Evolutionary conservation across 352 stramenopile genomes (phyloP).

Genomic region (Phytophthora tubulina): DNA sequence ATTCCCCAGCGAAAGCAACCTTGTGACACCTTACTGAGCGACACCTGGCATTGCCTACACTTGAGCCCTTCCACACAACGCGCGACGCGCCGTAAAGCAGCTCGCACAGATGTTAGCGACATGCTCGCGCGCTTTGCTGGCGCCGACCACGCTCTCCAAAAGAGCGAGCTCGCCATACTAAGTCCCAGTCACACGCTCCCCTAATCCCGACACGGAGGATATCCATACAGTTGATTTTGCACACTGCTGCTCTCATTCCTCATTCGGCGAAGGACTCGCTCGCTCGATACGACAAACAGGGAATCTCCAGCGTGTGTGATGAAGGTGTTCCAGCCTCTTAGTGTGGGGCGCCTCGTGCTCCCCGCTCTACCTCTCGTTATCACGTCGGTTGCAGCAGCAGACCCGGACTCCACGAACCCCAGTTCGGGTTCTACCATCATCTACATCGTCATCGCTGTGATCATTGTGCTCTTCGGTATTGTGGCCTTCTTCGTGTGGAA

Average conservation of each 20-base stretch:
- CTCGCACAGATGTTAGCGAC: slow-evolving; percentile 30
- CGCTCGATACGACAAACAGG: slow-evolving; percentile 1
- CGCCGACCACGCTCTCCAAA: slow-evolving; percentile 6
- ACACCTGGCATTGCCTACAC: slow-evolving; percentile 6
- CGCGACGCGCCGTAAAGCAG: slow-evolving; percentile 29
- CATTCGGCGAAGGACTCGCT: slow-evolving; percentile 21
- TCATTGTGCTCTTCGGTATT: slow-evolving; percentile 60
- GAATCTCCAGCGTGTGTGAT: slow-evolving; percentile 18
- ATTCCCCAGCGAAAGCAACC: neutral
- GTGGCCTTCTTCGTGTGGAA: slow-evolving; percentile 64
- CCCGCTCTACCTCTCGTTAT: slow-evolving; percentile 23
- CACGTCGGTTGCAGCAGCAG: slow-evolving; percentile 16
- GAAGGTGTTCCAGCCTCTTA: slow-evolving; percentile 20
- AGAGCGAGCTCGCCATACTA: slow-evolving; percentile 32
- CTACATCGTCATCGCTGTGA: slow-evolving; percentile 65
- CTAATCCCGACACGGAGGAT: slow-evolving; percentile 25
- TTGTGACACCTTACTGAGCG: neutral
- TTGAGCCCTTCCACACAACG: slow-evolving; percentile 31
- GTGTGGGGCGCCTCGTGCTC: neutral
- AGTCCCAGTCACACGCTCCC: slow-evolving; percentile 18
- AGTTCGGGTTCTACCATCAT: slow-evolving; percentile 55
- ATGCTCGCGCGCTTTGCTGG: slow-evolving; percentile 5
- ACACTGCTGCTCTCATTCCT: slow-evolving; percentile 34
- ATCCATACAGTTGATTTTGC: slow-evolving; percentile 30
- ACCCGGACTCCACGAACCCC: slow-evolving; percentile 23